Percentiles rank a stretch among this genome's conserved stretches.
phyloP scores from a whole-genome alignment of 1,139 yeast species.

The Schwanniomyces etchellsii region DNA sequence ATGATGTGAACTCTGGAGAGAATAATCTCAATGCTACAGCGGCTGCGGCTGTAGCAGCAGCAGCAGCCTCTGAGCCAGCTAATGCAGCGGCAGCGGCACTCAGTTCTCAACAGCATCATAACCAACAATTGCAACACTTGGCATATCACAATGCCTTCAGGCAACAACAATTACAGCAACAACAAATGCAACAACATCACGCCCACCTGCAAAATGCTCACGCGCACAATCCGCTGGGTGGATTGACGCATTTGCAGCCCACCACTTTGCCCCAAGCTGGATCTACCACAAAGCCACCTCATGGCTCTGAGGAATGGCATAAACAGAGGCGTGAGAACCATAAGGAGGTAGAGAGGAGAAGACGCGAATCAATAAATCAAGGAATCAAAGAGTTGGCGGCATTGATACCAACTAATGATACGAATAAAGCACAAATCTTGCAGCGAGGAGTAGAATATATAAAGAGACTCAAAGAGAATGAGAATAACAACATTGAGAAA shows the following conservation, averaged over 20 bases:
- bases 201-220: conserved; percentile 8
- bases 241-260: conserved; percentile 18
- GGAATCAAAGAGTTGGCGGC: conserved; percentile 84
- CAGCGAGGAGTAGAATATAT: conserved; percentile 87
- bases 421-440: conserved; percentile 86
- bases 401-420: conserved; percentile 80
- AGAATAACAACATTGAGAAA: conserved; percentile 81
- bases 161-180: conserved; percentile 12
- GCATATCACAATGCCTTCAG: conserved; percentile 28
- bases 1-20: conserved; percentile 8
- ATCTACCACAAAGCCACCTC: conserved; percentile 43
- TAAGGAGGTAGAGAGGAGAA: conserved; percentile 94
- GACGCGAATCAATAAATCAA: conserved; percentile 86
- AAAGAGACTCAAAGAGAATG: conserved; percentile 81
- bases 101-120: conserved; percentile 15
- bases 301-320: conserved; percentile 85
- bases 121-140: conserved; percentile 21
- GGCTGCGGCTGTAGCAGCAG: conserved; percentile 30
- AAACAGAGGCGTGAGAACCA: conserved; percentile 82
- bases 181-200: conserved; percentile 13
- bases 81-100: conserved; percentile 13
- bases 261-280: conserved; percentile 29
- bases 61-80: conserved; percentile 14
- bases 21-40: conserved; percentile 21
- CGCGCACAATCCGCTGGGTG: conserved; percentile 8